Evolutionary conservation across 2,329 filamentous ascomycete genomes (phyloP).

Genomic region (Pseudopithomyces maydicus): DNA sequence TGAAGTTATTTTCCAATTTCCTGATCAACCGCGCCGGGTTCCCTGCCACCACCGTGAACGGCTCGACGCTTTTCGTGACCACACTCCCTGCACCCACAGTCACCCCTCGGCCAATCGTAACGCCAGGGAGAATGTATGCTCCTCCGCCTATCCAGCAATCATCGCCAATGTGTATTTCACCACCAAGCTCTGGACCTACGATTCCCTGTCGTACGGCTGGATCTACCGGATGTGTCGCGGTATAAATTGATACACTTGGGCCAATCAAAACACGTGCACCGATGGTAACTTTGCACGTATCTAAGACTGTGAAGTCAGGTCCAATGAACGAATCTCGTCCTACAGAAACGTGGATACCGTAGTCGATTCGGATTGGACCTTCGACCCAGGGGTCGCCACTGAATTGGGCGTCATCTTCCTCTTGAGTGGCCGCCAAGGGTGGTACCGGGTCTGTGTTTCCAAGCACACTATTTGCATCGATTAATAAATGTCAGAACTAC

Average conservation of each 20-base stretch:
- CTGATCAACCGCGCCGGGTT: conserved; percentile 62
- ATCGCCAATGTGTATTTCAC: conserved; percentile 41
- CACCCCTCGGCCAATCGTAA: conserved; percentile 48
- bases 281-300: conserved; percentile 10
- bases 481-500: background rate
- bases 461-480: background rate
- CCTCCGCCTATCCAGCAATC: conserved; percentile 20
- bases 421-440: background rate
- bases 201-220: conserved; percentile 3
- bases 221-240: conserved; percentile 4
- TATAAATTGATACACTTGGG: conserved; percentile 4
- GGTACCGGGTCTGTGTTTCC: conserved; percentile 6
- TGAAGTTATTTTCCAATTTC: conserved; percentile 9
- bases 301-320: background rate
- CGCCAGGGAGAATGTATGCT: conserved; percentile 45
- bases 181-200: background rate
- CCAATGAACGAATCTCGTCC: conserved; percentile 4
- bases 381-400: background rate
- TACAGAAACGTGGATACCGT: background rate
- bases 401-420: conserved; percentile 8
- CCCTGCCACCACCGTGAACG: conserved; percentile 46
- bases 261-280: conserved; percentile 6
- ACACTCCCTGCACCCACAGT: conserved; percentile 49
- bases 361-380: conserved; percentile 5
- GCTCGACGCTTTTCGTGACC: conserved; percentile 46